A percentile compares a stretch with the other conserved stretches of the same genome.
phyloP scores from a whole-genome alignment of 2,329 filamentous ascomycete genomes.

The Sporothrix brunneoviolacea region DNA sequence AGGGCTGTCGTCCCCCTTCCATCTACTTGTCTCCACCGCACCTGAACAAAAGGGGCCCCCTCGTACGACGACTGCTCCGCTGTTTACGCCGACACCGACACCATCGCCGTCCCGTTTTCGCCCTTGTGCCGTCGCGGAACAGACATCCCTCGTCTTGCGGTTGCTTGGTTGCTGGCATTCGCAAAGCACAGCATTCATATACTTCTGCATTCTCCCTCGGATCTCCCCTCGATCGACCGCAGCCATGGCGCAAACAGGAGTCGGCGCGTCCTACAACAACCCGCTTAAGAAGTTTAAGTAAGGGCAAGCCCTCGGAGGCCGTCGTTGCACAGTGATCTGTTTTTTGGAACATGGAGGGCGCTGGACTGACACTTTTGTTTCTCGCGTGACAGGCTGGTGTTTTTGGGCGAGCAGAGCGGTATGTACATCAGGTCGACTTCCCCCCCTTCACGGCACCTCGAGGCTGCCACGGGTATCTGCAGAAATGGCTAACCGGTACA shows the following conservation, averaged over 20 bases:
- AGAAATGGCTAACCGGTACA: not conserved
- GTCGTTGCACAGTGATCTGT: not conserved
- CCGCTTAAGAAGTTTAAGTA: constrained; percentile 99
- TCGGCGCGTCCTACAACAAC: constrained; percentile 88
- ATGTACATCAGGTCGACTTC: constrained; percentile 32
- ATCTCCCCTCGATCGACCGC: constrained; percentile 5
- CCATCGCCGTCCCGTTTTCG: no score
- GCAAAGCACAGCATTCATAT: not conserved
- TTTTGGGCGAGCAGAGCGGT: constrained; percentile 98
- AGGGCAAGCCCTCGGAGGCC: not conserved
- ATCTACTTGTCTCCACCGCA: constrained; percentile 1
- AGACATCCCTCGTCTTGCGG: no score
- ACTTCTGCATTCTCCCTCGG: not conserved
- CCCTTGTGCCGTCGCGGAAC: no score
- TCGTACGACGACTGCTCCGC: constrained; percentile 3
- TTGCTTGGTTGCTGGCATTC: no score
- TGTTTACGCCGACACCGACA: not conserved
- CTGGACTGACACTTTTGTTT: constrained; percentile 12
- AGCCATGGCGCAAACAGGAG: constrained; percentile 69
- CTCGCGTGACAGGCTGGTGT: constrained; percentile 67
- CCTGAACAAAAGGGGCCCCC: constrained; percentile 4
- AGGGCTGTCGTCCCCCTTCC: not conserved
- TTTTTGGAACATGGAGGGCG: constrained; percentile 15
- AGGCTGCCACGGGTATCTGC: not conserved
- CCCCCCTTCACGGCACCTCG: not conserved